These are phyloP conservation scores for Clavispora asparagi DNA, from an alignment of 805 yeast genomes.

Conservation along the genomic window DNA sequence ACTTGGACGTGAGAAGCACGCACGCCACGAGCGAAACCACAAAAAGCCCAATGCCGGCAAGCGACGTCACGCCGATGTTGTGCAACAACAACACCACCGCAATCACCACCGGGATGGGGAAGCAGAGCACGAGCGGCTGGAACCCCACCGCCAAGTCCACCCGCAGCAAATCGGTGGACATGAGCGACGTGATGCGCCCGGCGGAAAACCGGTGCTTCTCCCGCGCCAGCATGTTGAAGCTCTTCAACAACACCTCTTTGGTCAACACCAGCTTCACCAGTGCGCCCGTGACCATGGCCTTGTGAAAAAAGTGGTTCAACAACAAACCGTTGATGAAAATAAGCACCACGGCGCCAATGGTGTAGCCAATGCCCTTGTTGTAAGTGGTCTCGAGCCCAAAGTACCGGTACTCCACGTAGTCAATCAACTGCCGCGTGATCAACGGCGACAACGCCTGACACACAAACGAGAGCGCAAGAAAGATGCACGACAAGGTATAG, in stretches of 20 bases:
- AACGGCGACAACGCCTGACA: constrained; percentile 59
- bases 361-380: constrained; percentile 69
- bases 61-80: constrained; percentile 35
- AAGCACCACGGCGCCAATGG: constrained; percentile 61
- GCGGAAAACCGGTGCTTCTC: constrained; percentile 30
- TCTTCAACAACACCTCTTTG: constrained; percentile 32
- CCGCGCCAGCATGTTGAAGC: constrained; percentile 32
- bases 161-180: constrained; percentile 40
- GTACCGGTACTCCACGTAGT: constrained; percentile 52
- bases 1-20: constrained; percentile 28
- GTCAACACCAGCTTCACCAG: constrained; percentile 36
- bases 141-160: constrained; percentile 41
- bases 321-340: constrained; percentile 39
- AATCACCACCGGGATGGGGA: constrained; percentile 39
- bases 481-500: constrained; percentile 35
- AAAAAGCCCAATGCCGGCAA: constrained; percentile 39
- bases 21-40: constrained; percentile 29
- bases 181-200: constrained; percentile 37
- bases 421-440: constrained; percentile 58
- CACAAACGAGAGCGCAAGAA: constrained; percentile 43
- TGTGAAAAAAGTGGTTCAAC: constrained; percentile 38
- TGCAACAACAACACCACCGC: constrained; percentile 31
- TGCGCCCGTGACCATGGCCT: constrained; percentile 40
- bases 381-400: constrained; percentile 35
- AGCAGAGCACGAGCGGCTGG: constrained; percentile 38